Conservation (phyloP, 2,329 filamentous ascomycete species). For the Penicillium sp. region DNA sequence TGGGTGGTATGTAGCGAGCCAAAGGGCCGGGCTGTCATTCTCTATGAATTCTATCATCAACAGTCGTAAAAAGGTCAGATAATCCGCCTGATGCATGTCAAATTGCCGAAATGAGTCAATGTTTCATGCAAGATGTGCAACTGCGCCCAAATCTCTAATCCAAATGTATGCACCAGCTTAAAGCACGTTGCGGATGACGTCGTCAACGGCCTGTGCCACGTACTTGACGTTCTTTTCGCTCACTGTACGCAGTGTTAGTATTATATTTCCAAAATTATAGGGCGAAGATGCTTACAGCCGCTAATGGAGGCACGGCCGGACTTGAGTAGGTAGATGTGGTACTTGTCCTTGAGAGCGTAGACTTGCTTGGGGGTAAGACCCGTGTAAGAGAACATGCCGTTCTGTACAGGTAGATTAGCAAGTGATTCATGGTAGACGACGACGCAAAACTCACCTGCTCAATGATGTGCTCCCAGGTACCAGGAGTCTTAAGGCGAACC, state of each 20-base stretch:
- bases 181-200: conserved; percentile 36
- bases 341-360: conserved; percentile 39
- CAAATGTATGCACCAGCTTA: conserved; percentile 17
- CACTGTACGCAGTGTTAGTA: conserved; percentile 26
- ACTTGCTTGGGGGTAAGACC: conserved; percentile 49
- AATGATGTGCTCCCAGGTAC: conserved; percentile 96
- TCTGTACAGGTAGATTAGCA: conserved; percentile 20
- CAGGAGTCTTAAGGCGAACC: conserved; percentile 78
- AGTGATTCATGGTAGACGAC: too few relatives aligned
- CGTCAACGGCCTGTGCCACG: conserved; percentile 39
- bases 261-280: background rate
- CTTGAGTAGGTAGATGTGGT: conserved; percentile 45
- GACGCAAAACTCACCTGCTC: conserved; percentile 66
- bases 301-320: conserved; percentile 42
- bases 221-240: conserved; percentile 42
- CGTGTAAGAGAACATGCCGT: conserved; percentile 88
- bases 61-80: conserved; percentile 16
- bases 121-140: conserved; percentile 1
- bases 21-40: conserved; percentile 5
- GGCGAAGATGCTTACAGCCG: conserved; percentile 31
- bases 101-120: background rate
- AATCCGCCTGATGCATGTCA: conserved; percentile 15
- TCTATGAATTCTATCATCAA: conserved; percentile 25
- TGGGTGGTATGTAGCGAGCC: background rate
- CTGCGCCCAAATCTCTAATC: background rate